Evolutionary conservation across 768 basidiomycete species (phyloP).

Genomic region (Lentinula lateritia): DNA sequence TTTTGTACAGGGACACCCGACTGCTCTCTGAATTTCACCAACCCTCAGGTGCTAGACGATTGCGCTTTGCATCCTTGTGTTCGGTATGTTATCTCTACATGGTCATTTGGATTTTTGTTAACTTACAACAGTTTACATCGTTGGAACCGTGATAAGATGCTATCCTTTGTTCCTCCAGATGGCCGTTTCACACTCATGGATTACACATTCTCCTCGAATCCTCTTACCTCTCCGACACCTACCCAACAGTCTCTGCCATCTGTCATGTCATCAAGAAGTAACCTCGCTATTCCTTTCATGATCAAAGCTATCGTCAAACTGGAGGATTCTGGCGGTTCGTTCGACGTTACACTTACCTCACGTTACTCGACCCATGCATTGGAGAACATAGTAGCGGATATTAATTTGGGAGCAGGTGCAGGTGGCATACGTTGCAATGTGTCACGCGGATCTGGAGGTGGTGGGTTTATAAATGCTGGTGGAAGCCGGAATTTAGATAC

Average conservation of each 20-base stretch:
- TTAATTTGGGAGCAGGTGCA: constrained; percentile 72
- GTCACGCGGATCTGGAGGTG: constrained; percentile 49
- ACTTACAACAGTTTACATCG: constrained; percentile 54
- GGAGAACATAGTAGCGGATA: constrained; percentile 65
- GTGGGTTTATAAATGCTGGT: constrained; percentile 33
- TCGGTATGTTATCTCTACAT: constrained; percentile 45
- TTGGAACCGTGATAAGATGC: constrained; percentile 67
- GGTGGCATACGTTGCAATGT: constrained; percentile 61
- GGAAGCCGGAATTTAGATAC: constrained; percentile 23
- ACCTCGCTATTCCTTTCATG: constrained; percentile 45
- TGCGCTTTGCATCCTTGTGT: constrained; percentile 92
- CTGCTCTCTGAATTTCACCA: constrained; percentile 69
- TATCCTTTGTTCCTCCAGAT: constrained; percentile 94
- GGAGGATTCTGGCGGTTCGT: constrained; percentile 42
- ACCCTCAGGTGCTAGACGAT: constrained; percentile 67
- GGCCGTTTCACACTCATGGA: constrained; percentile 82
- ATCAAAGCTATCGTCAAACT: constrained; percentile 45
- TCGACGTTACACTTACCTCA: constrained; percentile 60
- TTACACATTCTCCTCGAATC: constrained; percentile 60
- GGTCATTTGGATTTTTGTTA: background rate
- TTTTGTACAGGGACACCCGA: constrained; percentile 75
- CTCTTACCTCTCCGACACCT: constrained; percentile 19
- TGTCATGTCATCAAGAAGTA: constrained; percentile 5
- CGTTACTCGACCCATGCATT: constrained; percentile 58
- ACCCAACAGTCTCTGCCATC: background rate